Conservation (phyloP, 805 yeast species). For the Saccharomyces jurei region DNA sequence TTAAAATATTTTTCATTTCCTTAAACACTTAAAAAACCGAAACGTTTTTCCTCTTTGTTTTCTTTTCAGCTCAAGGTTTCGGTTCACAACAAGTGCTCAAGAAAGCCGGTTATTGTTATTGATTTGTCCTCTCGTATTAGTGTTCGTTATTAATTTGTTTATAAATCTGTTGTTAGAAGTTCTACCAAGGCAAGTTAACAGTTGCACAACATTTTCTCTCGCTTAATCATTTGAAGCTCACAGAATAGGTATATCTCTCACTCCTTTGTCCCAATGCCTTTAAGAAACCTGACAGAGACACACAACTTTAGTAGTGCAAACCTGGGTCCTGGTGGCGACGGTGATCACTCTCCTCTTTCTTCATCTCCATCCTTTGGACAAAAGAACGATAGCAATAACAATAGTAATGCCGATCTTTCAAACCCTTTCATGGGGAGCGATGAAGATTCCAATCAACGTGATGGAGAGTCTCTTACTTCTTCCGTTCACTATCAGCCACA, state of each 20-base stretch:
- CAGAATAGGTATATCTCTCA: background rate
- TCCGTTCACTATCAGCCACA: background rate
- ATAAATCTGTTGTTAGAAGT: background rate
- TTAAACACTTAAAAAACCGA: background rate
- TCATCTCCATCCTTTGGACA: constrained; percentile 1
- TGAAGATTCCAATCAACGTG: constrained; percentile 2
- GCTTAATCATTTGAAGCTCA: background rate
- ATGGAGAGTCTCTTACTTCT: constrained; percentile 3
- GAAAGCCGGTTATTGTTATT: background rate
- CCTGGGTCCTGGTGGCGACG: background rate
- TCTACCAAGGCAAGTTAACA: background rate
- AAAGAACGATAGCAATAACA: background rate
- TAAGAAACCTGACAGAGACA: constrained; percentile 15
- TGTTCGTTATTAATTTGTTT: background rate
- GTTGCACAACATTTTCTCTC: background rate
- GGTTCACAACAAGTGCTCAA: background rate
- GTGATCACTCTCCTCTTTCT: background rate
- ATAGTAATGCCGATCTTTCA: background rate
- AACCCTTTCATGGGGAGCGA: constrained; percentile 13
- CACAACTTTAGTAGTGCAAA: background rate
- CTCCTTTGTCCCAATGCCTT: constrained; percentile 7
- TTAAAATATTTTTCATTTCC: background rate
- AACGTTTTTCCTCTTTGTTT: background rate
- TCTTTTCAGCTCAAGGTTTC: background rate
- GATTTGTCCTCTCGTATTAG: background rate